phyloP scores from a whole-genome alignment of 2,329 filamentous ascomycete genomes.

The Aspergillus bombycis region DNA sequence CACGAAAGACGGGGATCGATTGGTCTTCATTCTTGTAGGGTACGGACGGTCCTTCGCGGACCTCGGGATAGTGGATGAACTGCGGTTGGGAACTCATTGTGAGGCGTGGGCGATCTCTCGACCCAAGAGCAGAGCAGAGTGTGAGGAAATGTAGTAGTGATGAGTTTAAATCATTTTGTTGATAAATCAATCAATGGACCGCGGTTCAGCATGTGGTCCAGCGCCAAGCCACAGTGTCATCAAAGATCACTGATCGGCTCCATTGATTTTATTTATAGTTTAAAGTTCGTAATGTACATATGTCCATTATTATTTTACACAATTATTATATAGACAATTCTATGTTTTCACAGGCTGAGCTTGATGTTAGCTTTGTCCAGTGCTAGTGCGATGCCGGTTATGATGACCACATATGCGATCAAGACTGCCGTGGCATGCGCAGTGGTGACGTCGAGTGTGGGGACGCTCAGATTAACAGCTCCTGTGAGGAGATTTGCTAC shows the following conservation, averaged over 20 bases:
- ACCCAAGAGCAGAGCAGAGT: background rate
- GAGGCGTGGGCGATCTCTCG: background rate
- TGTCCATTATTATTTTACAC: slow-evolving; percentile 1
- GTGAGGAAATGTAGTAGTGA: slow-evolving; percentile 1
- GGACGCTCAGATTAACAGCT: slow-evolving; percentile 81
- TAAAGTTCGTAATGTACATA: background rate
- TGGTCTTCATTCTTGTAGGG: slow-evolving; percentile 55
- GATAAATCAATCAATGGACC: background rate
- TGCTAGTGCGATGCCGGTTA: slow-evolving; percentile 66
- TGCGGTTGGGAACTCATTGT: slow-evolving; percentile 26
- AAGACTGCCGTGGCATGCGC: slow-evolving; percentile 72
- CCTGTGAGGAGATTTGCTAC: slow-evolving; percentile 89
- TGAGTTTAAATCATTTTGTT: background rate
- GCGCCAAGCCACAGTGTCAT: background rate
- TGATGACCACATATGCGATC: slow-evolving; percentile 67
- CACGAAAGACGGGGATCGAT: slow-evolving; percentile 71
- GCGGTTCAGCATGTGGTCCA: slow-evolving; percentile 11
- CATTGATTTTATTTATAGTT: background rate
- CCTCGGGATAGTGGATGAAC: slow-evolving; percentile 43
- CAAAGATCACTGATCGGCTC: background rate
- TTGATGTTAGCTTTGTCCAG: slow-evolving; percentile 45
- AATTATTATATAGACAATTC: background rate
- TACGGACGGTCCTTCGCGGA: slow-evolving; percentile 43
- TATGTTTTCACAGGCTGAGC: slow-evolving; percentile 16
- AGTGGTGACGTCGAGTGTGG: slow-evolving; percentile 73